Evolutionary conservation across 2,329 filamentous ascomycete species (phyloP).

Genomic region (Aspergillus sp.): DNA sequence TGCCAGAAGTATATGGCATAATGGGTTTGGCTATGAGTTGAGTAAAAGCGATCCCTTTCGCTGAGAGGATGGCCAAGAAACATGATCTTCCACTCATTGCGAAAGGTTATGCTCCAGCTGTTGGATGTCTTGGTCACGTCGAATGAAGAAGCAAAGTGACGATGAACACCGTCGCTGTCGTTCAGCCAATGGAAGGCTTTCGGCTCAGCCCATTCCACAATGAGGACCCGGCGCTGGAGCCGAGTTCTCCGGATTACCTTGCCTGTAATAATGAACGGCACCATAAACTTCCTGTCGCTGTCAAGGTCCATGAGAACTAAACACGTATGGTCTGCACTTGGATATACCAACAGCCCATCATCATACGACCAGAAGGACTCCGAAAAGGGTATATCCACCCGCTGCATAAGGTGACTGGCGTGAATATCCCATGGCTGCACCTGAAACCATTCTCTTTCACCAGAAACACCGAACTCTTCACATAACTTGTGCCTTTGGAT

Average conservation of each 20-base stretch:
- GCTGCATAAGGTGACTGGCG: slow-evolving; percentile 33
- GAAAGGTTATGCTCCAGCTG: slow-evolving; percentile 50
- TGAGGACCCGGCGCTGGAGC: slow-evolving; percentile 54
- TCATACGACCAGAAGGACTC: slow-evolving; percentile 56
- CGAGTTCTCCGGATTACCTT: slow-evolving; percentile 58
- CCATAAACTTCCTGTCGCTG: slow-evolving; percentile 40
- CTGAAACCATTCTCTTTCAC: slow-evolving; percentile 40
- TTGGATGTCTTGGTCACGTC: slow-evolving; percentile 41
- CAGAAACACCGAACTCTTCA: slow-evolving; percentile 34
- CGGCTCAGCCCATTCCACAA: slow-evolving; percentile 64
- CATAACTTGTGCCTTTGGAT: slow-evolving; percentile 48
- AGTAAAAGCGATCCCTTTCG: slow-evolving; percentile 62
- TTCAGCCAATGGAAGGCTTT: slow-evolving; percentile 54
- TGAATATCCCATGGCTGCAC: slow-evolving; percentile 45
- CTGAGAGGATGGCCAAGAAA: slow-evolving; percentile 57
- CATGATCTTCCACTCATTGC: slow-evolving; percentile 63
- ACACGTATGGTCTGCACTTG: slow-evolving; percentile 34
- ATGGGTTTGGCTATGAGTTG: slow-evolving; percentile 58
- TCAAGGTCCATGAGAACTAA: slow-evolving; percentile 53
- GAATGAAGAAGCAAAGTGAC: slow-evolving; percentile 62
- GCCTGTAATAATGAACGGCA: slow-evolving; percentile 53
- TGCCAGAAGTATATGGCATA: slow-evolving; percentile 65
- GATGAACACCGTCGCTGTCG: slow-evolving; percentile 52
- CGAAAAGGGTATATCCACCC: slow-evolving; percentile 35
- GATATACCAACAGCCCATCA: slow-evolving; percentile 59